These are phyloP conservation scores for Pythium brachiatum DNA, from an alignment of 352 stramenopile genomes.

Conservation along the genomic window DNA sequence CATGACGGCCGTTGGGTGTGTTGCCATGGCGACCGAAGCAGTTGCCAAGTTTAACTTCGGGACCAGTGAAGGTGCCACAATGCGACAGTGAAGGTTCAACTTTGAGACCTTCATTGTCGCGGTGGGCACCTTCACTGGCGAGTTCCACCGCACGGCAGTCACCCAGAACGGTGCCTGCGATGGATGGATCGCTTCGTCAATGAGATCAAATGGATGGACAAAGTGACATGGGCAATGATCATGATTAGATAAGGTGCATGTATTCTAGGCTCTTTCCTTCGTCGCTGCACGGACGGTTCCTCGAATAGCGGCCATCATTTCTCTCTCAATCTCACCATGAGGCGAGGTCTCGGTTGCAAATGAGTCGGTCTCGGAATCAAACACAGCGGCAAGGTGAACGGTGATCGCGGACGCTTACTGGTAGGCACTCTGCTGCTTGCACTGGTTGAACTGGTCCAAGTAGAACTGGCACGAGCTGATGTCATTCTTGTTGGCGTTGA, in stretches of 20 bases:
- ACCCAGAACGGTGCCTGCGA: not conserved
- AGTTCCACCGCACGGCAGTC: not conserved
- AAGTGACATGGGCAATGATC: not conserved
- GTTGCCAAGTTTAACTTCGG: not conserved
- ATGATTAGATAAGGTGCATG: constrained; percentile 8
- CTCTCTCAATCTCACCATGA: too few relatives aligned
- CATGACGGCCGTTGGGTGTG: too few relatives aligned
- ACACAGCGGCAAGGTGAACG: not conserved
- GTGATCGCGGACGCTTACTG: constrained; percentile 31
- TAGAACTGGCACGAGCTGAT: constrained; percentile 88
- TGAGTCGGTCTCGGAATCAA: not conserved
- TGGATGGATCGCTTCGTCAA: not conserved
- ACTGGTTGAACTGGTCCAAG: constrained; percentile 86
- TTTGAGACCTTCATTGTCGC: constrained; percentile 5
- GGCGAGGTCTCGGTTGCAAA: not conserved
- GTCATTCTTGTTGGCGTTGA: constrained; percentile 86
- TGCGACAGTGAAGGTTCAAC: not conserved
- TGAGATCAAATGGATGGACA: not conserved
- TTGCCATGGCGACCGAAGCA: not conserved
- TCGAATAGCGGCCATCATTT: too few relatives aligned
- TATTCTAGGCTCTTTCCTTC: not conserved
- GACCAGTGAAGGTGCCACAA: too few relatives aligned
- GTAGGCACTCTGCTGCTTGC: constrained; percentile 68
- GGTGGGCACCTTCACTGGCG: not conserved
- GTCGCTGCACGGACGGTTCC: too few relatives aligned